Percentiles rank a stretch among this genome's conserved stretches.
Conservation (phyloP, 2,329 filamentous ascomycete genomes). For the Ophiocordyceps camponoti-leonardi region DNA sequence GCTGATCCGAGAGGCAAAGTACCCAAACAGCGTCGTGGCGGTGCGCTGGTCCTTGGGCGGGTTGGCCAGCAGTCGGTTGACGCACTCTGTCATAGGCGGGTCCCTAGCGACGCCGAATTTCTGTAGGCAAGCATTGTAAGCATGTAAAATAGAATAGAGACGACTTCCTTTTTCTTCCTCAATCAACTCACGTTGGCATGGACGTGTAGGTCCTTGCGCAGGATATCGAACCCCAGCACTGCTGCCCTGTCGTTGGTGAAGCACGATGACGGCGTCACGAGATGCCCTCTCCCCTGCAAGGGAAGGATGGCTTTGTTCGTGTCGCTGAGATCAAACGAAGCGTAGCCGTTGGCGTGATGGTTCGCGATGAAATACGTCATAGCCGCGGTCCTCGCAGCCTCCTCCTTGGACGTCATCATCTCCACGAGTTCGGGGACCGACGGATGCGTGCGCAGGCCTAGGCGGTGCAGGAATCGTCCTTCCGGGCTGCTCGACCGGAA, state of each 20-base stretch:
- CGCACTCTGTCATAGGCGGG: conserved; percentile 61
- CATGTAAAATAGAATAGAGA: too few relatives aligned
- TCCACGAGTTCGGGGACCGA: conserved; percentile 57
- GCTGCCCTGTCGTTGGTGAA: conserved; percentile 66
- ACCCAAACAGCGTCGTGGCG: conserved; percentile 61
- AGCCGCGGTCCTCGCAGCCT: conserved; percentile 44
- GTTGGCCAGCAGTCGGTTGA: conserved; percentile 51
- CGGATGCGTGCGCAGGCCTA: conserved; percentile 62
- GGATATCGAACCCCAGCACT: conserved; percentile 64
- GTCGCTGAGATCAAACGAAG: conserved; percentile 37
- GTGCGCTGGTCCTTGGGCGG: conserved; percentile 52
- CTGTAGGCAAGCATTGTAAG: conserved; percentile 8
- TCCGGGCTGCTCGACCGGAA: conserved; percentile 52
- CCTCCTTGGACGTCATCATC: conserved; percentile 52
- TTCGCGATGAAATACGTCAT: conserved; percentile 73
- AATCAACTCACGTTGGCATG: conserved; percentile 46
- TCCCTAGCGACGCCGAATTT: conserved; percentile 79
- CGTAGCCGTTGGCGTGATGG: conserved; percentile 64
- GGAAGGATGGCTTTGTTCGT: conserved; percentile 51
- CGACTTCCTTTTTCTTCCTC: neutral
- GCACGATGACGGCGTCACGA: conserved; percentile 60
- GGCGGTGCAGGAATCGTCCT: conserved; percentile 50
- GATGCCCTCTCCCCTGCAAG: conserved; percentile 46
- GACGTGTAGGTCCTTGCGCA: conserved; percentile 57
- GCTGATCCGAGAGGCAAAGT: conserved; percentile 60